These are phyloP conservation scores for Calonectria crousiana DNA, from an alignment of 2,329 filamentous ascomycete genomes.

Conservation along the genomic window DNA sequence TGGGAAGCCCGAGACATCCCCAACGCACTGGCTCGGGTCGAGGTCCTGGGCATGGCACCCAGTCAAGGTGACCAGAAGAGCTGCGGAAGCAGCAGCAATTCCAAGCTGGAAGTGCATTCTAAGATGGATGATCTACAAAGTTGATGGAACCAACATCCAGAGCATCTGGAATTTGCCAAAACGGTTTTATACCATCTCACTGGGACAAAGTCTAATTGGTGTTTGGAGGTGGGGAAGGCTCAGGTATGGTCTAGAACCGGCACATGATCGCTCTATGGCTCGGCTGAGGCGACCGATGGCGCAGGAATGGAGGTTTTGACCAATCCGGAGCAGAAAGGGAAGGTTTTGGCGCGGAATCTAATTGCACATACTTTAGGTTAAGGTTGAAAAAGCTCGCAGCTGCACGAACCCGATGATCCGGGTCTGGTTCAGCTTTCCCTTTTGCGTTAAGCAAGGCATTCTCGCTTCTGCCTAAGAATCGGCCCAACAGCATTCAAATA, in stretches of 20 bases:
- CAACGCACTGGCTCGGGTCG: neutral
- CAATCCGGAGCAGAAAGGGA: neutral
- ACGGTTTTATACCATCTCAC: neutral
- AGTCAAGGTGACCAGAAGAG: neutral
- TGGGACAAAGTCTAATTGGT: neutral
- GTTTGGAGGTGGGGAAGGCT: neutral
- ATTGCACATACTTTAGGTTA: neutral
- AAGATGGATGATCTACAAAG: no score
- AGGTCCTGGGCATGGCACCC: neutral
- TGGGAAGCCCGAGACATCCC: neutral
- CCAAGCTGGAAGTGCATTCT: neutral
- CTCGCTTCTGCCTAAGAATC: neutral
- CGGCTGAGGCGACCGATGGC: no score
- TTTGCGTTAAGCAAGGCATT: neutral
- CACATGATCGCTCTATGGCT: neutral
- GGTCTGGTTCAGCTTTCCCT: neutral
- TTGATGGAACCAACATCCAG: neutral
- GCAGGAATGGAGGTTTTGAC: neutral
- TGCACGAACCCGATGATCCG: neutral
- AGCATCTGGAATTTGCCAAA: neutral
- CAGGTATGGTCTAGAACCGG: neutral
- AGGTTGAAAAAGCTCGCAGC: neutral
- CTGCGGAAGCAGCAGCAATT: neutral
- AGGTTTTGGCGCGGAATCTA: neutral
- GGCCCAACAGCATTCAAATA: neutral